Evolutionary conservation across 2,329 filamentous ascomycete species (phyloP), one percentile per base, ranked within the genome.

Genomic region (Trichothecium roseum): DNA sequence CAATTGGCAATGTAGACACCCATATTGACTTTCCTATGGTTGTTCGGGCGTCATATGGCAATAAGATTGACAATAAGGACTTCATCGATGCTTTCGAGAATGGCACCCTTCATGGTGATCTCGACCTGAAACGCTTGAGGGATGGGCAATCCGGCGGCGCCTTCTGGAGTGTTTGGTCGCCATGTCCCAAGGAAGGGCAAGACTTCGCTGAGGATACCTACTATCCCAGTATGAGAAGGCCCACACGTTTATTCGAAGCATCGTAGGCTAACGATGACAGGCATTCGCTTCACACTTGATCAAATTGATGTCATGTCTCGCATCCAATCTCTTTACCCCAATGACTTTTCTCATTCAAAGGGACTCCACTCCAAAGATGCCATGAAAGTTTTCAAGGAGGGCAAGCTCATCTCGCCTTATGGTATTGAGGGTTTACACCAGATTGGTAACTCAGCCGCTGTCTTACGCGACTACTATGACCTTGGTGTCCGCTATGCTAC

Each of bases 371-470:
- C 75, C 45, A 66, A 64, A 32, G 69, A 72, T 20, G 84, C 83
- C 4, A 52, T 78, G 27, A 53, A 66, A 2, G 74, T 76, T 18
- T 84, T 84, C 54, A 62, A 62, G 34, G 45, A 66, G 18, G 70
- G 71, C 43, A 74, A 74, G 46, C 65, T 93, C 34, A 82, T 91
- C 49, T 88, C 83, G 1, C 83, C 84, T 0, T 62, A 89, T 4
- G 84, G 81, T 3, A 76, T 93, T 35, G 87, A 94, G 60, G 89
- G 89, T 4, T 71, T 95, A 7, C 89, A 96, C 53, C 89, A 94
- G 50, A 93, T 96, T 46, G 88, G 86, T 39, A 94, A 95, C 60
- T 84, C 78, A 1, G 66, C 79, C 17, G 70, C 81, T 28, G 87
- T 78, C 37, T 65, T 96, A 8, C 78, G 89, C 6, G 68, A 75